These are phyloP conservation scores for Cyclostephanos invisitatus DNA, from an alignment of 108 stramenopile species.

Conservation along the genomic window DNA sequence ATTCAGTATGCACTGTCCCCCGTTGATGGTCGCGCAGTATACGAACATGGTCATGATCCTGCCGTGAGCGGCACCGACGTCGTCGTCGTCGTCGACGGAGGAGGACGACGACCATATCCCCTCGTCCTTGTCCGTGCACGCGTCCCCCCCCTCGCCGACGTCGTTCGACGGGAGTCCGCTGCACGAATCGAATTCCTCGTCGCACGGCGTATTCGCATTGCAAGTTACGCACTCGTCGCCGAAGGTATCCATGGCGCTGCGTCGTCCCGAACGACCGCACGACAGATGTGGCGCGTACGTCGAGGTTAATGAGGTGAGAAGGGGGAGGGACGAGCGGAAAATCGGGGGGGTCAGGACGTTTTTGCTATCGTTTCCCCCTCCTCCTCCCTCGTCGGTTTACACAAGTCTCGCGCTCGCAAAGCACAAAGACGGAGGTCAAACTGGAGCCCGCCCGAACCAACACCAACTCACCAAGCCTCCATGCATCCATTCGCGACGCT, in stretches of 20 bases:
- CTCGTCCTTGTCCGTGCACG: slow-evolving; percentile 7
- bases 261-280: no score
- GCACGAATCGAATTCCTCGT: not conserved
- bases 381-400: no score
- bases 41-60: slow-evolving; percentile 1
- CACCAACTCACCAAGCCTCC: slow-evolving; percentile 13
- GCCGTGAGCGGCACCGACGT: not conserved
- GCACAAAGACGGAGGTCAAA: no score
- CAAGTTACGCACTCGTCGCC: not conserved
- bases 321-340: no score
- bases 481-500: slow-evolving; percentile 29
- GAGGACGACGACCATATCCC: slow-evolving; percentile 26
- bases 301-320: not conserved
- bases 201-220: not conserved
- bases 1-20: slow-evolving; percentile 16
- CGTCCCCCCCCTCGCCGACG: no score
- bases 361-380: no score
- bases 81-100: not conserved
- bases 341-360: no score
- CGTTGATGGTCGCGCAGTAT: slow-evolving; percentile 32
- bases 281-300: no score
- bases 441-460: no score
- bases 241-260: not conserved
- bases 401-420: no score
- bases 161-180: not conserved